These are phyloP conservation scores for Penicillium verrucosum DNA, from an alignment of 2,329 filamentous ascomycete species.

Conservation along the genomic window DNA sequence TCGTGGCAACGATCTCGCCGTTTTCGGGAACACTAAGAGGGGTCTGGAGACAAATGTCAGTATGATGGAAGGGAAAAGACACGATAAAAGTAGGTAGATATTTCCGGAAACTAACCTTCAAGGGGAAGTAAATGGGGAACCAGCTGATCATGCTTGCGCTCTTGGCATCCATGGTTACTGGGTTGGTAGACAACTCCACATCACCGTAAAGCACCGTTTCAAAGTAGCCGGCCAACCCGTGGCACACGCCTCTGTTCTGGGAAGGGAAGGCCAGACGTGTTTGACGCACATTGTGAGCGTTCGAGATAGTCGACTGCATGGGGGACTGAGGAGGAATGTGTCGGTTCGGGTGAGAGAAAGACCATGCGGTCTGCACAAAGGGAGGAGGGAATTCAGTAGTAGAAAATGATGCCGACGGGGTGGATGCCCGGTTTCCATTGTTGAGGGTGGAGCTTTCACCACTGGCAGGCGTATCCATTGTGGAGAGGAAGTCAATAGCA, in stretches of 20 bases:
- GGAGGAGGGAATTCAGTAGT: slow-evolving; percentile 35
- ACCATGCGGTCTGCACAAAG: slow-evolving; percentile 44
- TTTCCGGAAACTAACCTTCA: slow-evolving; percentile 65
- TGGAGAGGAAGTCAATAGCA: slow-evolving; percentile 80
- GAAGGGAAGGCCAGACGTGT: slow-evolving; percentile 76
- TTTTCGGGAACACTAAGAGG: slow-evolving; percentile 82
- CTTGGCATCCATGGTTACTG: slow-evolving; percentile 85
- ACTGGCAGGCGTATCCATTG: slow-evolving; percentile 50
- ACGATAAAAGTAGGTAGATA: background rate
- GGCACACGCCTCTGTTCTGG: slow-evolving; percentile 74
- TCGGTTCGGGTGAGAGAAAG: slow-evolving; percentile 44
- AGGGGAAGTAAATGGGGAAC: slow-evolving; percentile 97
- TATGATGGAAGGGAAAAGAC: background rate
- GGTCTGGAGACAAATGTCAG: slow-evolving; percentile 52
- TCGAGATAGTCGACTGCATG: slow-evolving; percentile 58
- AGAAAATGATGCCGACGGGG: slow-evolving; percentile 26
- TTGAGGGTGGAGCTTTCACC: slow-evolving; percentile 19
- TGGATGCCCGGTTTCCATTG: slow-evolving; percentile 27
- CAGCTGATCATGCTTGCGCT: slow-evolving; percentile 98
- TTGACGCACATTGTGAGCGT: slow-evolving; percentile 86
- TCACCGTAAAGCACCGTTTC: slow-evolving; percentile 87
- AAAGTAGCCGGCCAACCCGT: slow-evolving; percentile 92
- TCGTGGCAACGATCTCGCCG: slow-evolving; percentile 81
- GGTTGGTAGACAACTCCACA: slow-evolving; percentile 88
- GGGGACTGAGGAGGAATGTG: slow-evolving; percentile 35